Evolutionary conservation across 345 rosid genomes (phyloP).

Genomic region (Melastoma malabathricum): DNA sequence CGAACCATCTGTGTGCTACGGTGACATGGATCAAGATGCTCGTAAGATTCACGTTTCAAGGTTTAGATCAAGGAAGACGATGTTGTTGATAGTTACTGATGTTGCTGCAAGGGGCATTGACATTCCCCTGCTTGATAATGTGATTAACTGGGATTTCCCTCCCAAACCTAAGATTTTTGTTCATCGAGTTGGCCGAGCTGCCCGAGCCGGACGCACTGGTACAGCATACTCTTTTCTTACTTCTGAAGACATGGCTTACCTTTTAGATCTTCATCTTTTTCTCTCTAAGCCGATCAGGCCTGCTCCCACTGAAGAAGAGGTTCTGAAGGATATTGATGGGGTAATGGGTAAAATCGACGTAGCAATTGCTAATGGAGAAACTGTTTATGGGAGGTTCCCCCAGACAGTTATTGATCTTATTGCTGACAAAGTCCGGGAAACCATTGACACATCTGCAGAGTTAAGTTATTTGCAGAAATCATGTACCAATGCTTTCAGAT

Average conservation of each 20-base stretch:
- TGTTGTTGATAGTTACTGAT: constrained; percentile 87
- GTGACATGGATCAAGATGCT: constrained; percentile 99
- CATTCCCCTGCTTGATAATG: constrained; percentile 93
- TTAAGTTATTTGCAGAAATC: constrained; percentile 53
- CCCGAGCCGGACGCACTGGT: constrained; percentile 91
- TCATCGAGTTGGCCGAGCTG: constrained; percentile 93
- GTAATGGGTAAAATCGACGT: constrained; percentile 53
- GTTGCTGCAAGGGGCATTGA: constrained; percentile 98
- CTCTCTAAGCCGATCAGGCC: constrained; percentile 78
- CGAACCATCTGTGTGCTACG: constrained; percentile 81
- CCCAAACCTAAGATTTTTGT: constrained; percentile 90
- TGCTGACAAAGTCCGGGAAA: constrained; percentile 55
- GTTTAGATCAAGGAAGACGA: constrained; percentile 78
- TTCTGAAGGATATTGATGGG: constrained; percentile 63
- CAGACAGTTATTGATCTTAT: constrained; percentile 77
- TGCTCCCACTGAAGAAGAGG: constrained; percentile 91
- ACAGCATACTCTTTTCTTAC: constrained; percentile 86
- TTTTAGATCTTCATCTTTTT: constrained; percentile 87
- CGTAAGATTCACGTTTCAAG: constrained; percentile 78
- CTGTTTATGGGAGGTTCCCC: constrained; percentile 87
- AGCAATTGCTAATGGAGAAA: constrained; percentile 74
- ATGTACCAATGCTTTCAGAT: constrained; percentile 72
- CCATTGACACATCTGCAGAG: constrained; percentile 76
- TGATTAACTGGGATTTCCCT: constrained; percentile 95
- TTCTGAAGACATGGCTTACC: constrained; percentile 77